Evolutionary conservation across 208 protist species (phyloP), one percentile per base, ranked within the genome.

Genomic region (Leishmania aethiopica): DNA sequence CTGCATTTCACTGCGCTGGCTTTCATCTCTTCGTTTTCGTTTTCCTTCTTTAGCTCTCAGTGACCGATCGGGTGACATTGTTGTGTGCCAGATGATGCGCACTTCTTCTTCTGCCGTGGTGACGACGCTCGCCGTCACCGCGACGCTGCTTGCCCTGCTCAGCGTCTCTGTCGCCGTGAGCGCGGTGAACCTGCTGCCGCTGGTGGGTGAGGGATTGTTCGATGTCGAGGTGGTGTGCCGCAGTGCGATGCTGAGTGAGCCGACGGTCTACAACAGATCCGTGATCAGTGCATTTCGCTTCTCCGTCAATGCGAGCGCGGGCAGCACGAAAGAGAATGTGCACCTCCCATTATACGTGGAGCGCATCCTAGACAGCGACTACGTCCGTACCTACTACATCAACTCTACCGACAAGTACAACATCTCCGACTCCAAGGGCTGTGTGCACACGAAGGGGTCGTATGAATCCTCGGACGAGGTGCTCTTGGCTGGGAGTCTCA

Each of bases 171-270:
- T 53, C 4, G 42, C 32, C 2, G 69, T 75, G 51, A 40, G 67
- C n/a, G 75, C 37, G 17, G 77, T 62, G 11, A 75, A 22, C 47
- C 47, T 84, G 72, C 72, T 84, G 66, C 79, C 84, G 25, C 71
- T 84, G 5, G 57, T 28, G n/a, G 79, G 84, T 15, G 57, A 78
- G 32, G 69, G 73, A 25, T 28, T 84, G 45, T 1, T 87, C 11
- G 79, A 84, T 62, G 79, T 87, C 28, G 84, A 87, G 76, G 49
- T 83, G 13, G 79, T 87, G 66, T 84, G 84, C 67, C 84, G 84
- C 57, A 84, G 66, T n/a, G 28, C 75, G 8, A 51, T 75, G 13
- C 15, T 42, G 6, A 76, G 19, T 25, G 37, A 55, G 42, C 83
- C 74, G 6, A 51, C 13, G 47, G 17, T 77, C 32, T 85, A 73